A percentile compares a stretch with the other conserved stretches of the same genome.
These are phyloP conservation scores for Sarocladiaceae sp. DNA, from an alignment of 2,329 filamentous ascomycete species.

Conservation along the genomic window DNA sequence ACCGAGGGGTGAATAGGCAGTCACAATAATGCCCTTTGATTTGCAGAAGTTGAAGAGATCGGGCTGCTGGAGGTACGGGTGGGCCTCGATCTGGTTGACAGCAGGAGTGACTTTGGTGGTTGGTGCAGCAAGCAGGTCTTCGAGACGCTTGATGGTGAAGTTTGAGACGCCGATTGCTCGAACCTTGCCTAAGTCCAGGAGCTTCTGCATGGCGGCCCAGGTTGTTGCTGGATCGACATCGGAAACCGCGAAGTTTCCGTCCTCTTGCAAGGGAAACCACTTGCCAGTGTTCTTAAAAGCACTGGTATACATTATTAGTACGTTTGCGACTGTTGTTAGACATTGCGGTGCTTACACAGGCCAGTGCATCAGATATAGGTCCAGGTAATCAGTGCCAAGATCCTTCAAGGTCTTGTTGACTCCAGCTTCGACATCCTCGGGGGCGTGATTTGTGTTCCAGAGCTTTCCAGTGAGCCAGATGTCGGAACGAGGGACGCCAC, in stretches of 20 bases:
- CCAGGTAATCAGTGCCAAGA: conserved; percentile 45
- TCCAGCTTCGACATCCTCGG: conserved; percentile 40
- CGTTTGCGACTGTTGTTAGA: conserved; percentile 2
- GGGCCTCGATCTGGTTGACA: conserved; percentile 66
- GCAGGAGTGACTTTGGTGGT: conserved; percentile 54
- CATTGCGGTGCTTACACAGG: conserved; percentile 29
- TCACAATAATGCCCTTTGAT: conserved; percentile 54
- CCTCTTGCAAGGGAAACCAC: conserved; percentile 39
- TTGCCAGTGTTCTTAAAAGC: conserved; percentile 50
- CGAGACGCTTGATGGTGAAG: conserved; percentile 37
- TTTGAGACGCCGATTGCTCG: conserved; percentile 47
- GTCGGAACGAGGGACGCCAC: conserved; percentile 31
- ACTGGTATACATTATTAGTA: conserved; percentile 29
- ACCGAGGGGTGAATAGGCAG: conserved; percentile 62
- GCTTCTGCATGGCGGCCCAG: conserved; percentile 34
- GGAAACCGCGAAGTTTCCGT: conserved; percentile 62
- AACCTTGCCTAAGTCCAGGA: conserved; percentile 33
- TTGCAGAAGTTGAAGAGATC: conserved; percentile 53
- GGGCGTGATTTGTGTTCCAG: conserved; percentile 52
- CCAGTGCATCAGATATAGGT: conserved; percentile 45
- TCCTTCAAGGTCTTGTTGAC: conserved; percentile 43
- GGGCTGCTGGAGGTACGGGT: conserved; percentile 62
- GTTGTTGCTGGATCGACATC: conserved; percentile 40
- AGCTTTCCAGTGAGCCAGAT: conserved; percentile 56
- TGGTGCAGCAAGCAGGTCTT: conserved; percentile 31